Base-by-base conservation (phyloP, 2,329 filamentous ascomycete genomes). In the Zymoseptoria passerinii region DNA sequence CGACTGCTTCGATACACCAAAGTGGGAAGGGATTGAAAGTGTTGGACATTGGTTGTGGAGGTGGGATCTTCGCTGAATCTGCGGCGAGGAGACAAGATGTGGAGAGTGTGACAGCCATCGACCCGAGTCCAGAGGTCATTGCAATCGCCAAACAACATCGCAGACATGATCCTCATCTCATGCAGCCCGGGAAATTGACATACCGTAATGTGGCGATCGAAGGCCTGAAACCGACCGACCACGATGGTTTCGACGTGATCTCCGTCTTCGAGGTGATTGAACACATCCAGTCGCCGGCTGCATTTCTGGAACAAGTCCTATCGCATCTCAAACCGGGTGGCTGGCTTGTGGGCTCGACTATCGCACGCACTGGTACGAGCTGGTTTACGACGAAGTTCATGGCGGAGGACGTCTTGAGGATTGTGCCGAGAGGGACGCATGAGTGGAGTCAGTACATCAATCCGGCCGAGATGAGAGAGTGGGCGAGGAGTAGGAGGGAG, bases 381-480 rank as follows among this genome's bases (percentile, higher is more conserved):
- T 99, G 90, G 87, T 74, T 96, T 52, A 91, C 92, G 10, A 99
- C 95, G 2, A 96, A 96, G 68, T 77, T 97, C 23, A 81, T 96
- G 63, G 94, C 94, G 0, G 94, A 99, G 76, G 89, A 94, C 75
- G 71, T 96, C 58, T 68, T 95, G 71, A 80, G 89, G 4, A 90
- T 97, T 61, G 94, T 99, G 58, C 94, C 94, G 8, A 83, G 83
- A 63, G 94, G 94, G 1, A 99, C 94, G 52, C 94, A 99, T 75
- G 91, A 96, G 73, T 99, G 94, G 94, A 80, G 81, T 62, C 95
- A 97, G 77, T 99, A 97, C 75, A 86, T 99, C 65, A 94, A 96
- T 70, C 88, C 89, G 63, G 78, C 83, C 13, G 92, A 97, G 79
- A 73, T 95, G 70, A 71, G 74, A 65, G 70, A 65, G 4, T 81